Base-by-base conservation (phyloP, 768 basidiomycete species). In the Mycena floridula region DNA sequence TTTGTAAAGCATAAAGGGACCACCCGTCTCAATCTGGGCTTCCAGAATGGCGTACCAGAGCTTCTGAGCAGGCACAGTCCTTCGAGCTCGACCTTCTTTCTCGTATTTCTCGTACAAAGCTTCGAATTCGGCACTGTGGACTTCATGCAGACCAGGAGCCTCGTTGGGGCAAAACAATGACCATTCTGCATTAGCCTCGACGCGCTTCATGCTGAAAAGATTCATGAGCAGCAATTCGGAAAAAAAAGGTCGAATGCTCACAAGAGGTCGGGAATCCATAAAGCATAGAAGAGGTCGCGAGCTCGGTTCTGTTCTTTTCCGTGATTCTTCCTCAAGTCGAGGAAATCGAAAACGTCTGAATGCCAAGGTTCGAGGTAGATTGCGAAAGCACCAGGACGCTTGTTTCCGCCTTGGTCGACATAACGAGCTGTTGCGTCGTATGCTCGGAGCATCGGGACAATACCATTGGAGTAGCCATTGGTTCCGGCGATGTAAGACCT, bases 331-430 rank as follows among this genome's bases (percentile, higher is more conserved):
- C 96, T 77, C 37, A 99, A 76, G 60, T 98, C 95, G 54, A 99
- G 77, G 72, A 99, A 97, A 47, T 96, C 94, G 56, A 98, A 96
- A 60, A 99, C 65, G 63, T 98, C 96, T 15, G 90, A 79, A 60
- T 99, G 96, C 96, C 96, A 99, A 12, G 96, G 96, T 67, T 99
- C 96, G 59, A 98, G 73, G 69, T 99, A 99, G 63, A 99, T 89
- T 15, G 96, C 89, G 54, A 99, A 97, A 1, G 96, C 96, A 49
- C 96, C 96, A 1, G 96, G 96, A 21, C 96, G 88, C 70, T 98
- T 98, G 77, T 98, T 98, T 22, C 96, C 96, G 42, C 96, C 95
- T 61, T 97, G 95, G 62, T 98, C 96, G 45, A 98, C 96, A 58
- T 98, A 98, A 28, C 95, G 91, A 20, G 96, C 96, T 7, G 96